Evolutionary conservation across 768 basidiomycete genomes (phyloP).

Genomic region (Leccinum ochraceum): DNA sequence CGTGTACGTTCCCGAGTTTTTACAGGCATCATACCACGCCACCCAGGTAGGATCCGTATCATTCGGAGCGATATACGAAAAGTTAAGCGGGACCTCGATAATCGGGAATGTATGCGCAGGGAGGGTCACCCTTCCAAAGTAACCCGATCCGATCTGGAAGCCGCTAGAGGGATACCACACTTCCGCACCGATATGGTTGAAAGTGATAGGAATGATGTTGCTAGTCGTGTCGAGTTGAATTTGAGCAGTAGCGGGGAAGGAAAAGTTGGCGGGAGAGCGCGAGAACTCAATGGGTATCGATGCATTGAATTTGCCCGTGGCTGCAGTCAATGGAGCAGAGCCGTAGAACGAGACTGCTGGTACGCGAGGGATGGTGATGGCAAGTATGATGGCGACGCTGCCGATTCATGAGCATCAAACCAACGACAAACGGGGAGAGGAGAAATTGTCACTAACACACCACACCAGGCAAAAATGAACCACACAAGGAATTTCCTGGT

Average conservation of each 20-base stretch:
- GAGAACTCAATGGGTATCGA: constrained; percentile 66
- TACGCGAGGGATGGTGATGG: constrained; percentile 81
- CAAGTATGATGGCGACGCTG: constrained; percentile 70
- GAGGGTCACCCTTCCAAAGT: constrained; percentile 56
- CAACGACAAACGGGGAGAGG: neutral
- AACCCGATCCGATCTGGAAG: constrained; percentile 67
- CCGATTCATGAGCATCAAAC: constrained; percentile 5
- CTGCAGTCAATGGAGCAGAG: constrained; percentile 55
- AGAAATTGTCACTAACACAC: constrained; percentile 41
- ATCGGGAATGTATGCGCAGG: constrained; percentile 67
- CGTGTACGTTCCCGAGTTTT: constrained; percentile 51
- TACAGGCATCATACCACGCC: constrained; percentile 78
- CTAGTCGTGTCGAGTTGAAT: constrained; percentile 73
- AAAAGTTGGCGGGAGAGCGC: constrained; percentile 83
- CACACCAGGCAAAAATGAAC: constrained; percentile 60
- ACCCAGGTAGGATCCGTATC: constrained; percentile 81
- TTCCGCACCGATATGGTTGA: constrained; percentile 64
- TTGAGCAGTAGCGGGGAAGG: constrained; percentile 76
- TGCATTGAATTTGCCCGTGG: constrained; percentile 56
- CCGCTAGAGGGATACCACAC: constrained; percentile 71
- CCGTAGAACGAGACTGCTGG: constrained; percentile 68
- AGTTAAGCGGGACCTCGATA: constrained; percentile 76
- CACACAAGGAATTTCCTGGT: constrained; percentile 74
- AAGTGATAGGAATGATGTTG: constrained; percentile 78
- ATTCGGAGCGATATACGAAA: constrained; percentile 80